phyloP scores from a whole-genome alignment of 345 rosid species.

The Crucihimalaya himalaica region DNA sequence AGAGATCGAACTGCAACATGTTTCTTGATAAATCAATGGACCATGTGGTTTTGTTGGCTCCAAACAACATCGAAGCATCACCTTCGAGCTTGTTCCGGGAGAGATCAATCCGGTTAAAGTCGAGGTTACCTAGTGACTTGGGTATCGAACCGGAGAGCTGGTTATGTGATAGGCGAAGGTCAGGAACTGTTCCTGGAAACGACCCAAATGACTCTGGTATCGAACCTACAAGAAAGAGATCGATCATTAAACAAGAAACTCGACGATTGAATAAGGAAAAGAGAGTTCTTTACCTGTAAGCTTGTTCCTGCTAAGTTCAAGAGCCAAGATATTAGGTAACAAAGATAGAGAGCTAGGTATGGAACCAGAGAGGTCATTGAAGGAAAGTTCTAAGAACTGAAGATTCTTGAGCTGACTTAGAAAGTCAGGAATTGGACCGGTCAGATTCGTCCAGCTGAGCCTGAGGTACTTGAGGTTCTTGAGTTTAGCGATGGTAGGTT shows the following conservation, averaged over 20 bases:
- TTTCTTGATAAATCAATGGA: slow-evolving; percentile 63
- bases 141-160: slow-evolving; percentile 65
- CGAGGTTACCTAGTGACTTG: slow-evolving; percentile 50
- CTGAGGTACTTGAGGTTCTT: slow-evolving; percentile 51
- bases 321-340: slow-evolving; percentile 44
- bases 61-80: slow-evolving; percentile 67
- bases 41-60: slow-evolving; percentile 49
- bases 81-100: slow-evolving; percentile 68
- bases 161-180: slow-evolving; percentile 64
- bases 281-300: slow-evolving; percentile 36
- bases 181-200: slow-evolving; percentile 41
- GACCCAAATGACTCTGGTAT: slow-evolving; percentile 66
- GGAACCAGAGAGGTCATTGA: slow-evolving; percentile 61
- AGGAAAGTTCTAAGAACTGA: slow-evolving; percentile 55
- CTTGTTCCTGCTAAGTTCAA: slow-evolving; percentile 61
- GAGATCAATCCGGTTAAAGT: slow-evolving; percentile 52
- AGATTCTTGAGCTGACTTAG: slow-evolving; percentile 55
- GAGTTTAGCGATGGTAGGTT: slow-evolving; percentile 59
- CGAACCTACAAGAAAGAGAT: slow-evolving; percentile 28
- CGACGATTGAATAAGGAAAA: not conserved
- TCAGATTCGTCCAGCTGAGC: slow-evolving; percentile 58
- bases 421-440: slow-evolving; percentile 58
- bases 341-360: slow-evolving; percentile 53
- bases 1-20: slow-evolving; percentile 57
- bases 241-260: not conserved